Conservation (phyloP, 2,329 filamentous ascomycete species). For the Alternaria viburni region DNA sequence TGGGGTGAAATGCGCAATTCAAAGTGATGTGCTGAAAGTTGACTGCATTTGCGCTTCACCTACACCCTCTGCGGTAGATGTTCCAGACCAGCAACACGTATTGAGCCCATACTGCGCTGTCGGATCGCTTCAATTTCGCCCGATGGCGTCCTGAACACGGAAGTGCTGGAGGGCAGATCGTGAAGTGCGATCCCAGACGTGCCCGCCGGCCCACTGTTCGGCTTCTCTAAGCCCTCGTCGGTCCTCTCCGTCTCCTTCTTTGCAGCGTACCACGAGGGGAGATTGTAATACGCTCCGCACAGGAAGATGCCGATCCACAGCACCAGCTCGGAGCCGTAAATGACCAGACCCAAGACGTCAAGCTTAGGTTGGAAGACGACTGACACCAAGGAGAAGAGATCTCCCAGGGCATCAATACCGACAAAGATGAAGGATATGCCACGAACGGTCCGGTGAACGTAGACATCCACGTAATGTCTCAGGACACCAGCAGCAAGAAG, state of each 20-base stretch:
- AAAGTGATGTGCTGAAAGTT: background rate
- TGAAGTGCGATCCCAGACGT: constrained; percentile 51
- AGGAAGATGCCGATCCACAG: constrained; percentile 73
- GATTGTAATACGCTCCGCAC: constrained; percentile 69
- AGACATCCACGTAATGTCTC: constrained; percentile 74
- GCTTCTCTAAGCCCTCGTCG: background rate
- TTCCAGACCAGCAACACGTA: background rate
- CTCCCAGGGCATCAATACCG: constrained; percentile 71
- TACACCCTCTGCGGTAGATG: constrained; percentile 13
- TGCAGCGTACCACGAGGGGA: constrained; percentile 62
- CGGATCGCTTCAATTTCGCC: constrained; percentile 41
- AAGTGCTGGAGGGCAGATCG: constrained; percentile 64
- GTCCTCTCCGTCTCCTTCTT: constrained; percentile 34
- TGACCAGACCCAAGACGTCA: constrained; percentile 68
- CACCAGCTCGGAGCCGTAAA: constrained; percentile 69
- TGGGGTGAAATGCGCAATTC: background rate
- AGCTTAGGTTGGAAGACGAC: constrained; percentile 66
- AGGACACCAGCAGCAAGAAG: constrained; percentile 71
- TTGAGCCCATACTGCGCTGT: constrained; percentile 20
- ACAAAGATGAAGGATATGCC: constrained; percentile 77
- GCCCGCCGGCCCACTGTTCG: background rate
- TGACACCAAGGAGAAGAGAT: constrained; percentile 70
- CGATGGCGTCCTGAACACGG: constrained; percentile 67
- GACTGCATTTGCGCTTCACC: background rate
- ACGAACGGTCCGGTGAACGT: constrained; percentile 67